Evolutionary conservation across 2,329 filamentous ascomycete species (phyloP).

Genomic region (Sporothrix luriei): DNA sequence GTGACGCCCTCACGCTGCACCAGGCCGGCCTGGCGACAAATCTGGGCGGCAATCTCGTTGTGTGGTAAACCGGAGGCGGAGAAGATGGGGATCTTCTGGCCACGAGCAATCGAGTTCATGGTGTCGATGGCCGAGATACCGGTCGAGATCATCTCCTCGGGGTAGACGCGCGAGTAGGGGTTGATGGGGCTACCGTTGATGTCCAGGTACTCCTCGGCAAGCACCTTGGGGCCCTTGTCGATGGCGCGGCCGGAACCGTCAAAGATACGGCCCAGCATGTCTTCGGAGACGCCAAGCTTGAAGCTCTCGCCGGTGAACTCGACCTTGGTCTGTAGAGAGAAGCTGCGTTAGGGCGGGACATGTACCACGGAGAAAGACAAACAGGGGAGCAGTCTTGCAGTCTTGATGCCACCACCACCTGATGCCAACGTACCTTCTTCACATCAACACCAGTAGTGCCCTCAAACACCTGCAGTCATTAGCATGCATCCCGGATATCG

Average conservation of each 20-base stretch:
- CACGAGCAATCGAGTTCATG: slow-evolving; percentile 97
- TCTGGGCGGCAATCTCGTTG: slow-evolving; percentile 99
- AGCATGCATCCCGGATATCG: slow-evolving; percentile 36
- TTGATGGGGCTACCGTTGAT: slow-evolving; percentile 99
- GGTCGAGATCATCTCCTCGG: slow-evolving; percentile 99
- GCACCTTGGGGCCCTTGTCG: slow-evolving; percentile 97
- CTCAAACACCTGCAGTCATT: slow-evolving; percentile 78
- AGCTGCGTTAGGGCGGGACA: background rate
- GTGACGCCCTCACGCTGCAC: slow-evolving; percentile 76
- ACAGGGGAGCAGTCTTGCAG: background rate
- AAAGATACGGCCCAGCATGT: slow-evolving; percentile 99
- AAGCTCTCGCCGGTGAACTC: slow-evolving; percentile 96
- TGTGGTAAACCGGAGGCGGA: slow-evolving; percentile 96
- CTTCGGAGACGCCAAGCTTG: slow-evolving; percentile 98
- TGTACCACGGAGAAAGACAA: background rate
- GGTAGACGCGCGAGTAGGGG: slow-evolving; percentile 95
- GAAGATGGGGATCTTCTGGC: slow-evolving; percentile 99
- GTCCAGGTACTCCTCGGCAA: slow-evolving; percentile 96
- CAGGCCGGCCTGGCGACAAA: slow-evolving; percentile 93
- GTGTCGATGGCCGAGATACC: slow-evolving; percentile 99
- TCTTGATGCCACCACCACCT: background rate
- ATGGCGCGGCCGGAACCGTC: slow-evolving; percentile 97
- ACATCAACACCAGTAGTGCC: slow-evolving; percentile 97
- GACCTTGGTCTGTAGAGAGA: slow-evolving; percentile 75
- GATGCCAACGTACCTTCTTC: slow-evolving; percentile 73